Conservation (phyloP, 805 yeast species). For the Sugiyamaella smithiae region DNA sequence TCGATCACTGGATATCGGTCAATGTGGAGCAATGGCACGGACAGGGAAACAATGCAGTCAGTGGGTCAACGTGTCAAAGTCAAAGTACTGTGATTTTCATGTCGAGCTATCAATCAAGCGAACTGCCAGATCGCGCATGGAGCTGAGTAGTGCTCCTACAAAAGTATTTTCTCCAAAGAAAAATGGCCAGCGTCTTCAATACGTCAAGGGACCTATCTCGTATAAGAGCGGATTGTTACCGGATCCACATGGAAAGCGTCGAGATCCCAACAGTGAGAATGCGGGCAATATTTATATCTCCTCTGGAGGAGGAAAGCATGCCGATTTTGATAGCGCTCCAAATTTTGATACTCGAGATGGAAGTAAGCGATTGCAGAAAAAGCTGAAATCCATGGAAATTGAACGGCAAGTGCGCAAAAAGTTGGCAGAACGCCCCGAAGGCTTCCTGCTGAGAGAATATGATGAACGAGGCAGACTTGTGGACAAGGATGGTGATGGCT, state of each 20-base stretch:
- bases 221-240: conserved; percentile 14
- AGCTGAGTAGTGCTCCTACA: conserved; percentile 58
- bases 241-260: conserved; percentile 8
- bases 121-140: conserved; percentile 65
- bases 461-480: conserved; percentile 24
- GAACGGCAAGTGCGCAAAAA: conserved; percentile 38
- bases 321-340: conserved; percentile 8
- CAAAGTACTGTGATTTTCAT: conserved; percentile 70
- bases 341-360: neutral
- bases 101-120: conserved; percentile 53
- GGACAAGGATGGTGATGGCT: conserved; percentile 7
- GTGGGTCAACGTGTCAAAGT: conserved; percentile 54
- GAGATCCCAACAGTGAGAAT: conserved; percentile 10
- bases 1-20: conserved; percentile 59
- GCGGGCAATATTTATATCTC: conserved; percentile 28
- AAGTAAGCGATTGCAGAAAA: conserved; percentile 34
- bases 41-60: conserved; percentile 55
- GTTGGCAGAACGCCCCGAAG: conserved; percentile 28
- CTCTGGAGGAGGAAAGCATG: neutral
- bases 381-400: conserved; percentile 23
- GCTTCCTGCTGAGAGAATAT: conserved; percentile 25
- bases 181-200: conserved; percentile 21
- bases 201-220: neutral
- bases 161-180: conserved; percentile 55
- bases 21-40: conserved; percentile 53